These are phyloP conservation scores for Suaeda aralocaspica DNA, from an alignment of 148 eudicot genomes.

Conservation along the genomic window DNA sequence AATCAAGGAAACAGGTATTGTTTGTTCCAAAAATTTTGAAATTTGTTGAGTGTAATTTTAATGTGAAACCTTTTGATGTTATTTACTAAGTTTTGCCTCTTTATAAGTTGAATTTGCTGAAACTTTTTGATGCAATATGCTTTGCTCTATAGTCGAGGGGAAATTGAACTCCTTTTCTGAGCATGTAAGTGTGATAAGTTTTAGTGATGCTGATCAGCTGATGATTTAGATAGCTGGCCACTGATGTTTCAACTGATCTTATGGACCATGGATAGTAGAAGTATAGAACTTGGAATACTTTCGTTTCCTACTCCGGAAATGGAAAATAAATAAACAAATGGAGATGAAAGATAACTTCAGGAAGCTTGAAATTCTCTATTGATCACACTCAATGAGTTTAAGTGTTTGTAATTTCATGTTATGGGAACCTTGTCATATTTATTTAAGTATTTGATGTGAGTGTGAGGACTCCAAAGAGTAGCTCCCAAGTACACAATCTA, in stretches of 20 bases:
- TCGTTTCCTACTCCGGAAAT: not conserved
- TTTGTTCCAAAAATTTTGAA: not conserved
- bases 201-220: not conserved
- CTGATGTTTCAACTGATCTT: not conserved
- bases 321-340: too few relatives aligned
- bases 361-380: not conserved
- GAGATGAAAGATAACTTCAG: not conserved
- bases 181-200: not conserved
- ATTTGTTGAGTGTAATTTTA: not conserved
- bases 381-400: not conserved
- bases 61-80: not conserved
- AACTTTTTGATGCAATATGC: too few relatives aligned
- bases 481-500: not conserved
- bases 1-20: constrained; percentile 84
- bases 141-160: not conserved
- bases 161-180: not conserved
- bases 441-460: too few relatives aligned
- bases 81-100: not conserved
- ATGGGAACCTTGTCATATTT: not conserved
- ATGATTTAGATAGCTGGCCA: not conserved
- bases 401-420: not conserved
- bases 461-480: too few relatives aligned
- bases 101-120: not conserved
- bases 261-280: not conserved
- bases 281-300: not conserved